Evolutionary conservation across 2,329 filamentous ascomycete genomes (phyloP), one percentile per base, ranked within the genome.

Genomic region (Diatrype stigma): DNA sequence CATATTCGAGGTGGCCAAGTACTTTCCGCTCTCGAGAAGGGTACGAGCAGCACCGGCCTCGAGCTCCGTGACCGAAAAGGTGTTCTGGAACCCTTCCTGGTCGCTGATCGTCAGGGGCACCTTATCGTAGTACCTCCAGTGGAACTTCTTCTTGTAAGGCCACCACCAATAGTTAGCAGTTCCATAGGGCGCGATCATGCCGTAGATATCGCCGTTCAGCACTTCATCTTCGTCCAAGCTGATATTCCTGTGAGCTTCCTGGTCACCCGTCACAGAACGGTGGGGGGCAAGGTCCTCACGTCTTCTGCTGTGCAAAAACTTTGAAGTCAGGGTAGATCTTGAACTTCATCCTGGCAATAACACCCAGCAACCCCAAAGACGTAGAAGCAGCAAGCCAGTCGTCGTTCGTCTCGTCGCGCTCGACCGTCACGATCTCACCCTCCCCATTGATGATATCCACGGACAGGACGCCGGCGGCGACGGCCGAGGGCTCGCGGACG

Each of bases 111-210:
- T 65, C n/a, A 61, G 54, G 0, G 70, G 65, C 3, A 78, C 67
- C n/a, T 69, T 60, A 57, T 78, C 74, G 59, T 79, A 79, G 63
- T 76, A 78, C n/a, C 76, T 69, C 63, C 73, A 74, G 62, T 78
- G 75, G 61, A 79, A 79, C 59, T 77, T 77, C 53, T 62, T 66
- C 53, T 73, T 70, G 59, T 73, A 76, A 2, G 76, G 76, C 76
- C 76, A 79, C 75, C 75, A 79, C 74, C 76, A 79, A 42, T 78
- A 67, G 54, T 79, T 79, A 3, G 76, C 76, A 0, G 76, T 79
- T 3, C 73, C 67, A 51, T 78, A 78, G 0, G 76, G 76, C 3
- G 71, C 66, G 46, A 79, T 77, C 64, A 79, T 60, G 42, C 66
- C 72, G 42, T 76, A 75, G 30, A 79, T 76, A 47, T 79, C 75